Evolutionary conservation across 23 red algal species (phyloP).

Genomic region (Agarophyton chilense): DNA sequence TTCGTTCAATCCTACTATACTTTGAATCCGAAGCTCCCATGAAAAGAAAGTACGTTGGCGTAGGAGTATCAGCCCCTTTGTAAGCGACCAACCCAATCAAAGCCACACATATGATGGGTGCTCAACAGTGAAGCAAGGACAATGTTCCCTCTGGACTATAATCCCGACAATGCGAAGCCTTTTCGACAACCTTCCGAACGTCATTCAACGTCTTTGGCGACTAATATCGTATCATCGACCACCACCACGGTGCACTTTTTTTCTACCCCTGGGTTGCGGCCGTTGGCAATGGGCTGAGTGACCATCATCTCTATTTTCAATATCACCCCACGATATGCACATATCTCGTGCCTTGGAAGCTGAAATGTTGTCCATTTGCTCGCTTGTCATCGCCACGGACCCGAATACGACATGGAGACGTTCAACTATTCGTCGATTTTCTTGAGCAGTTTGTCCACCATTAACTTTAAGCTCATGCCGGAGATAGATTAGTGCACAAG

Average conservation of each 20-base stretch:
- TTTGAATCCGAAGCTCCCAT: neutral
- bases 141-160: neutral
- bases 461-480: constrained; percentile 1
- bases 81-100: neutral
- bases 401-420: constrained; percentile 39
- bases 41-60: neutral
- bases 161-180: neutral
- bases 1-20: neutral
- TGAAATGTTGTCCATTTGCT: constrained; percentile 32
- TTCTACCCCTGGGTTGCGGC: neutral
- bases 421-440: neutral
- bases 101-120: neutral
- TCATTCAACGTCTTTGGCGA: neutral
- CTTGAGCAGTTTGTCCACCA: neutral
- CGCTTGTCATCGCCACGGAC: constrained; percentile 39
- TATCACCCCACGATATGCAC: constrained; percentile 27
- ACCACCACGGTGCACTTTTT: neutral
- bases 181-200: neutral
- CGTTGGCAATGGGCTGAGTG: neutral
- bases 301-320: neutral
- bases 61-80: neutral
- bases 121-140: neutral
- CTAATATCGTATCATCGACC: neutral
- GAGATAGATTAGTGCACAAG: constrained; percentile 39
- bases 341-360: constrained; percentile 1